Evolutionary conservation across 495 filamentous ascomycete species (phyloP).

Genomic region (Hypoxylon crocopeplum): DNA sequence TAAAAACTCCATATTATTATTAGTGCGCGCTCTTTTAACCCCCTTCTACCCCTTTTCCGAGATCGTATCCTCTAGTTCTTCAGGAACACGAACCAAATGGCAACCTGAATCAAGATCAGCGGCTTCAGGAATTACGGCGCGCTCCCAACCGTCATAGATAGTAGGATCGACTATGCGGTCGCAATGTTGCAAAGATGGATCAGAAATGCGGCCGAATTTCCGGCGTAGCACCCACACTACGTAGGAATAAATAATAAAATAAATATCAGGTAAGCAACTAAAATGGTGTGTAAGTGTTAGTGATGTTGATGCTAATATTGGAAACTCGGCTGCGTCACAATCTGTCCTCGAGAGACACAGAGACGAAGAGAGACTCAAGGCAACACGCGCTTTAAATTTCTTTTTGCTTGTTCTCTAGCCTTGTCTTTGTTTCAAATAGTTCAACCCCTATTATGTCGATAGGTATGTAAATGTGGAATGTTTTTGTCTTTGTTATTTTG

Average conservation of each 20-base stretch:
- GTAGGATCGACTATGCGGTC: constrained; percentile 28
- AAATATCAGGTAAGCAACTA: not conserved
- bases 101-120: constrained; percentile 30
- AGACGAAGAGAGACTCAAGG: constrained; percentile 6
- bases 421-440: constrained; percentile 20
- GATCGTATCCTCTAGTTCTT: constrained; percentile 15
- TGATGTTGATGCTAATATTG: constrained; percentile 26
- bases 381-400: constrained; percentile 3
- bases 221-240: constrained; percentile 5
- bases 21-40: constrained; percentile 7
- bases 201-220: constrained; percentile 23
- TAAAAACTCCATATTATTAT: constrained; percentile 23
- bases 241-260: not conserved
- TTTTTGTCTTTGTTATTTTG: constrained; percentile 19
- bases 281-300: constrained; percentile 7
- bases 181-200: constrained; percentile 15
- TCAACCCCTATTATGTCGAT: constrained; percentile 12
- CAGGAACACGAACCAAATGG: constrained; percentile 28
- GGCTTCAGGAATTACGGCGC: constrained; percentile 25
- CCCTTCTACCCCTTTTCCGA: no score
- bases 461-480: constrained; percentile 22
- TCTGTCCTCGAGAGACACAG: no score
- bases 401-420: not conserved
- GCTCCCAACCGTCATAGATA: constrained; percentile 23
- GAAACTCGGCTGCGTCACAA: constrained; percentile 15